Evolutionary conservation across 1,139 yeast genomes (phyloP).

Genomic region (Hemisphaericaspora xylanilytica): DNA sequence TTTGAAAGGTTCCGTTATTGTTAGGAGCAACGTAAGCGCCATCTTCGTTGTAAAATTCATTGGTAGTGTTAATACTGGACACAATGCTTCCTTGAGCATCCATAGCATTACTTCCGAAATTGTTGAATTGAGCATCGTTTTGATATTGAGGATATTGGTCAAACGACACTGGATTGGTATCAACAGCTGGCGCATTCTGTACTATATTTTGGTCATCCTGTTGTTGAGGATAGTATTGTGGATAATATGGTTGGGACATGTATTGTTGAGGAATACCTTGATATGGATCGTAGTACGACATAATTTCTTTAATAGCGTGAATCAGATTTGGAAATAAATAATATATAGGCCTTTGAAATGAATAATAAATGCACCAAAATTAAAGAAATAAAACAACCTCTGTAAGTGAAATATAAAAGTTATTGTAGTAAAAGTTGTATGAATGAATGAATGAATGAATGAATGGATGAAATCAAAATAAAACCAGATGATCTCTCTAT

Average conservation of each 20-base stretch:
- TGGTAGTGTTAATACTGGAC: constrained; percentile 10
- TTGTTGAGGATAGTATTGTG: constrained; percentile 31
- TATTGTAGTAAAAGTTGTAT: background rate
- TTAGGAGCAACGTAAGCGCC: constrained; percentile 18
- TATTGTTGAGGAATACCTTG: constrained; percentile 43
- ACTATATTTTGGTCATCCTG: constrained; percentile 4
- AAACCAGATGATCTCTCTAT: background rate
- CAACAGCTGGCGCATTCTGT: constrained; percentile 10
- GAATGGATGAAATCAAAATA: background rate
- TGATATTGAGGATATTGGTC: constrained; percentile 12
- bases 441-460: background rate
- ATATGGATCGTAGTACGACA: constrained; percentile 48
- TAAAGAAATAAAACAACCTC: constrained; percentile 1
- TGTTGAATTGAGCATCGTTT: constrained; percentile 1
- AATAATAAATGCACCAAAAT: constrained; percentile 2
- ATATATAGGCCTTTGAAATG: background rate
- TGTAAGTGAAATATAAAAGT: background rate
- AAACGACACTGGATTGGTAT: constrained; percentile 15
- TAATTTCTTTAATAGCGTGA: constrained; percentile 11
- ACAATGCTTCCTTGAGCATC: constrained; percentile 8
- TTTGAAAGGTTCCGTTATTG: constrained; percentile 1
- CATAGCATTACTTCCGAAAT: constrained; percentile 2
- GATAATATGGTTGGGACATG: constrained; percentile 33
- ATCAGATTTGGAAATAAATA: background rate
- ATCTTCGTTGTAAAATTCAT: constrained; percentile 27